Percentiles rank a stretch among this genome's conserved stretches.
Evolutionary conservation across 257 asterid genomes (phyloP).

Genomic region (Lycium barbarum): DNA sequence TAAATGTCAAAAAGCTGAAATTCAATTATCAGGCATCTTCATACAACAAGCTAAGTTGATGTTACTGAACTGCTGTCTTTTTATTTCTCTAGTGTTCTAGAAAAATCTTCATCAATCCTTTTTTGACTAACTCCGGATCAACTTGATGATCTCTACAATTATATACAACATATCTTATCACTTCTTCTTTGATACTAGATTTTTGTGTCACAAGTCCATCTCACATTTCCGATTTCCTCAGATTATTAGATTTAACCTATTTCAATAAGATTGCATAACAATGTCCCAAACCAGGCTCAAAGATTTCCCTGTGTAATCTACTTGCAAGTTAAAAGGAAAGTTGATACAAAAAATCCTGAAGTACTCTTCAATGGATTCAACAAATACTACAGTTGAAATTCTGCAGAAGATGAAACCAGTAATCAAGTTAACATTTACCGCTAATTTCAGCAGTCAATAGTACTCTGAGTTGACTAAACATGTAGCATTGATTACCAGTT

Average conservation of each 20-base stretch:
- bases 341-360: background rate
- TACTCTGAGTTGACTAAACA: conserved; percentile 19
- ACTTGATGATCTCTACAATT: background rate
- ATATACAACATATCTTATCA: background rate
- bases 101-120: background rate
- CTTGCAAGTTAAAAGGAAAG: background rate
- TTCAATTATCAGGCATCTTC: background rate
- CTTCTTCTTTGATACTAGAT: background rate
- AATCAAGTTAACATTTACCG: background rate
- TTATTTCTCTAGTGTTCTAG: background rate
- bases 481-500: background rate
- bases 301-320: background rate
- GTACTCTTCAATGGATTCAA: background rate
- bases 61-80: background rate
- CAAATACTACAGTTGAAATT: conserved; percentile 10
- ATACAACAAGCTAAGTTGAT: background rate
- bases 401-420: conserved; percentile 1
- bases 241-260: background rate
- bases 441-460: background rate
- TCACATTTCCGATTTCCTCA: background rate
- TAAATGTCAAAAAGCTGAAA: background rate
- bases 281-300: conserved; percentile 8
- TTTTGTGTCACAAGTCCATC: background rate
- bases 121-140: background rate
- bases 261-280: background rate